A percentile compares a stretch with the other conserved stretches of the same genome.
Evolutionary conservation across 2,329 filamentous ascomycete genomes (phyloP).

Genomic region (Clonostachys chloroleuca): DNA sequence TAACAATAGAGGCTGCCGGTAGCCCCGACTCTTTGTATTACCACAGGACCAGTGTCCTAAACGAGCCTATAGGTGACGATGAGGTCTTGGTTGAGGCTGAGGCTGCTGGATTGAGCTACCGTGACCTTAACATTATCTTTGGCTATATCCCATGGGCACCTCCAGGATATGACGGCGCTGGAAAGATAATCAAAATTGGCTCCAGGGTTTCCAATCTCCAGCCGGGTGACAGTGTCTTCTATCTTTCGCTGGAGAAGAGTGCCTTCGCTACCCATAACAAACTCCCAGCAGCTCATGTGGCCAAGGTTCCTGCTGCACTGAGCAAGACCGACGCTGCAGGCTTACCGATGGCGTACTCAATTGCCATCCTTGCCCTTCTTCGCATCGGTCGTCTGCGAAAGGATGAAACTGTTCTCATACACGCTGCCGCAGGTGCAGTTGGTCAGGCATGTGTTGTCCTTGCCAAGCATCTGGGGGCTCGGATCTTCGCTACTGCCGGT

Average conservation of each 20-base stretch:
- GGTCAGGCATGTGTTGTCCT: constrained; percentile 17
- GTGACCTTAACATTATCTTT: constrained; percentile 24
- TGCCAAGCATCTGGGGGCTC: constrained; percentile 7
- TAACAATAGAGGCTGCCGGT: constrained; percentile 14
- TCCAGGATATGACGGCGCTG: constrained; percentile 26
- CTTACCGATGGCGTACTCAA: constrained; percentile 2
- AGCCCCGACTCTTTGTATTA: constrained; percentile 14
- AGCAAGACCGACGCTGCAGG: constrained; percentile 15
- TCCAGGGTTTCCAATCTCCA: constrained; percentile 6
- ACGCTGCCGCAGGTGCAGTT: constrained; percentile 16
- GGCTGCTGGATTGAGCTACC: constrained; percentile 8
- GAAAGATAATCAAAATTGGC: constrained; percentile 9
- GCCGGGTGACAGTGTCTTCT: constrained; percentile 10
- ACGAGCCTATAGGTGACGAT: constrained; percentile 3
- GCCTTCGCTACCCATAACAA: constrained; percentile 13
- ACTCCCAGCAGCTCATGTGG: not conserved
- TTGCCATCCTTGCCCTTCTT: constrained; percentile 6
- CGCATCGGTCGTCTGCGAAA: constrained; percentile 15
- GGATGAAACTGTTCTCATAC: constrained; percentile 21
- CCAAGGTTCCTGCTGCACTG: constrained; percentile 1
- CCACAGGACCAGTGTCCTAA: not conserved
- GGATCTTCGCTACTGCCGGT: constrained; percentile 20
- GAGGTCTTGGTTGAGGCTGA: constrained; percentile 5
- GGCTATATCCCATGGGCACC: constrained; percentile 21
- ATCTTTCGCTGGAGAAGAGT: constrained; percentile 10